Evolutionary conservation across 345 rosid species (phyloP), one percentile per base, ranked within the genome.

Genomic region (Dimocarpus longan): DNA sequence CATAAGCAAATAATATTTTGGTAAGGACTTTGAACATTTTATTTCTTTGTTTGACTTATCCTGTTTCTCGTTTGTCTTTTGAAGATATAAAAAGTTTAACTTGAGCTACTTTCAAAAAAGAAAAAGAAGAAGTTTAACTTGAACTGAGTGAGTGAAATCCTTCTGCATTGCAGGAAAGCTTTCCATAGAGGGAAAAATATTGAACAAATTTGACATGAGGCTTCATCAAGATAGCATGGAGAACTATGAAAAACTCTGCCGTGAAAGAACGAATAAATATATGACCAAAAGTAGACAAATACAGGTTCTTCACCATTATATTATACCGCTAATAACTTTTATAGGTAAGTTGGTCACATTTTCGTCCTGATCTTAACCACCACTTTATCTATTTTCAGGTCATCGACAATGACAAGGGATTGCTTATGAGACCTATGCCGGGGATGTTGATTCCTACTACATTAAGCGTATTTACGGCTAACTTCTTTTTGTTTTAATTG

Each of bases 131-230:
- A n/a, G n/a, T n/a, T n/a, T n/a, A n/a, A n/a, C n/a, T 15, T 68
- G 22, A 32, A 71, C 43, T 79, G 57, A 65, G 71, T 19, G 0
- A 46, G 40, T 43, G 62, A 48, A 69, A 66, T 77, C 59, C 66
- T 32, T 57, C 75, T 84, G 40, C 62, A n/a, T 80, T 74, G 66
- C 83, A 91, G 97, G 94, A 75, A 87, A 87, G 83, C 50, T 73
- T 56, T 77, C 88, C 15, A 87, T 86, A 22, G 98, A 93, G 84
- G 98, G 98, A 57, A 95, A 88, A 84, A 91, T 93, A 70, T 80
- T 84, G 54, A 86, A 92, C 86, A 93, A 93, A 76, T 93, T 95
- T 82, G 97, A 95, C 81, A 89, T 93, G 94, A 92, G 91, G 83
- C 98, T 93, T 43, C 91, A 90, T 78, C 80, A 81, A 50, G 95